Conservation (phyloP, 139 green algal genomes). For the Edaphochlamys debaryana region DNA sequence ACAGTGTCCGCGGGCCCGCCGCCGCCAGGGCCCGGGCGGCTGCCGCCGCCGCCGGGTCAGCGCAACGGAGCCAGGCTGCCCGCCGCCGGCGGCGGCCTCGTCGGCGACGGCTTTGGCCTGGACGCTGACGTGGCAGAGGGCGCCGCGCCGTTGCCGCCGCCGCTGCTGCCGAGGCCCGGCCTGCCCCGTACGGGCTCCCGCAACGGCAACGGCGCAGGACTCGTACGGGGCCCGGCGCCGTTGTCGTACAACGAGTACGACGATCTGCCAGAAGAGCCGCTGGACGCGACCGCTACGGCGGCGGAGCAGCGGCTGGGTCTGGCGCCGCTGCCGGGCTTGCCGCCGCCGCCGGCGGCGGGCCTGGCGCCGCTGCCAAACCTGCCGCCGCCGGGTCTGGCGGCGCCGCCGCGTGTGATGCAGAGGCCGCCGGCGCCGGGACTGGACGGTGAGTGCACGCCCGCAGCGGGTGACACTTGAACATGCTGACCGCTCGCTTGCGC, state of each 20-base stretch:
- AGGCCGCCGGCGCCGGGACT: not conserved
- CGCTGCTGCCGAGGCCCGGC: not conserved
- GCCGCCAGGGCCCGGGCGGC: not conserved
- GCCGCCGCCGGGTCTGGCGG: not conserved
- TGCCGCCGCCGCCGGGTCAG: not conserved
- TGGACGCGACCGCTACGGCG: constrained; percentile 17
- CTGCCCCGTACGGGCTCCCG: not conserved
- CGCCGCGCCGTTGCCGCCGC: not conserved
- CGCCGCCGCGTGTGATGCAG: not conserved
- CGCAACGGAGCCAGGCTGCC: not conserved
- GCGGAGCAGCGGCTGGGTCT: constrained; percentile 32
- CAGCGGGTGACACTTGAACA: no score
- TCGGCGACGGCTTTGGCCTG: not conserved
- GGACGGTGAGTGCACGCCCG: constrained; percentile 20
- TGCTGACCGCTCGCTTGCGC: no score
- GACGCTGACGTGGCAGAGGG: constrained; percentile 33
- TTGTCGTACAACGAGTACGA: not conserved
- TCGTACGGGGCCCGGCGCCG: not conserved
- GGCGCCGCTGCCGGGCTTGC: not conserved
- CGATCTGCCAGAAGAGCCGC: constrained; percentile 16
- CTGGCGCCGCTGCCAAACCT: not conserved
- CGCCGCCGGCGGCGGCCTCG: not conserved
- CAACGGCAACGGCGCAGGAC: not conserved
- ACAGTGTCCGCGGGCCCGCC: not conserved
- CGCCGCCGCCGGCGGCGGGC: not conserved